Evolutionary conservation across 139 green algal species (phyloP).

Genomic region (Chlamydomonas incerta): DNA sequence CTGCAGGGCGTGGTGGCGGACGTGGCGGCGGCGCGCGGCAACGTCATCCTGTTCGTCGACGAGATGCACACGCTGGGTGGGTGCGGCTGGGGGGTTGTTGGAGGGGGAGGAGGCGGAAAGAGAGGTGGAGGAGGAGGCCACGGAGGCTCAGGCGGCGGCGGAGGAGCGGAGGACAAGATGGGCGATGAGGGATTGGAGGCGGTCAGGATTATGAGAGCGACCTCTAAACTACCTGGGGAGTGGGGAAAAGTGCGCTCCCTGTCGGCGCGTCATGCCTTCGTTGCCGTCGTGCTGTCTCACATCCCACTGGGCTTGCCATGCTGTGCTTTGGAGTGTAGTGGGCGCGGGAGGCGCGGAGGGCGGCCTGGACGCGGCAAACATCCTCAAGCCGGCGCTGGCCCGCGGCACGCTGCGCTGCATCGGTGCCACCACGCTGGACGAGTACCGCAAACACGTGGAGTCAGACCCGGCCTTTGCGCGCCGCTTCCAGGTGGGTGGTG

Average conservation of each 20-base stretch:
- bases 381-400: constrained; percentile 89
- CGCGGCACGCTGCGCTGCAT: constrained; percentile 77
- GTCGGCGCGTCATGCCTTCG: no score
- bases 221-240: no score
- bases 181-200: no score
- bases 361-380: constrained; percentile 82
- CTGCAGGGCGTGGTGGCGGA: constrained; percentile 69
- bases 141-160: no score
- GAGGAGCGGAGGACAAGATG: no score
- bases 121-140: no score
- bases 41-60: constrained; percentile 82
- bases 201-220: no score
- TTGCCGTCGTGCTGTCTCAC: no score
- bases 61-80: constrained; percentile 78
- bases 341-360: constrained; percentile 72
- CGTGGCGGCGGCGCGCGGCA: constrained; percentile 53
- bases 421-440: constrained; percentile 92
- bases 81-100: neutral
- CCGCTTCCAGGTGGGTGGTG: constrained; percentile 77
- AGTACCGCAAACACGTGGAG: constrained; percentile 93
- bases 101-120: no score
- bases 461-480: constrained; percentile 87
- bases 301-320: no score
- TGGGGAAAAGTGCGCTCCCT: no score
- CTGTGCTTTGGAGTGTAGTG: constrained; percentile 39